Conservation (phyloP, 352 stramenopile species). For the Globisporangium okanoganense region DNA sequence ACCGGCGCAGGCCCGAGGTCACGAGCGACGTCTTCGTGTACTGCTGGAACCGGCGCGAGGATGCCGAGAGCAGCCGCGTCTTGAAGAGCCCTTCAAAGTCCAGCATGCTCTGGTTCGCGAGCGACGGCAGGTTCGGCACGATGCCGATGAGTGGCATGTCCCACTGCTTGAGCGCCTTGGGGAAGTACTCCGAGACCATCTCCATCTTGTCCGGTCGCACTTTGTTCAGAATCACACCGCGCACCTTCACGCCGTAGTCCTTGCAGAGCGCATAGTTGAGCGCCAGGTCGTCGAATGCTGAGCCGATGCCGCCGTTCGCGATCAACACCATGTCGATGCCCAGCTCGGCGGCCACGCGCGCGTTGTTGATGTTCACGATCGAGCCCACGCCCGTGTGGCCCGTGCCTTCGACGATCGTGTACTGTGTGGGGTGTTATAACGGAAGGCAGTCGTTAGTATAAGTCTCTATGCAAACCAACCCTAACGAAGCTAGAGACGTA, state of each 20-base stretch:
- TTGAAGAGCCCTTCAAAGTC: conserved; percentile 89
- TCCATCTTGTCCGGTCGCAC: conserved; percentile 77
- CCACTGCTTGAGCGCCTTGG: conserved; percentile 79
- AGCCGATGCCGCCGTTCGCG: conserved; percentile 95
- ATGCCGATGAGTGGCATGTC: conserved; percentile 78
- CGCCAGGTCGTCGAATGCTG: conserved; percentile 91
- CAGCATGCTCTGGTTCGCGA: conserved; percentile 82
- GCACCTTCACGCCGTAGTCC: conserved; percentile 90
- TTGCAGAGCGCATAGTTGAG: conserved; percentile 93
- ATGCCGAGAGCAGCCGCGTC: conserved; percentile 53
- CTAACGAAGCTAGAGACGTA: conserved; percentile 14
- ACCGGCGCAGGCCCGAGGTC: conserved; percentile 79
- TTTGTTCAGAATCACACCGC: conserved; percentile 97
- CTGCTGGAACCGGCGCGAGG: conserved; percentile 63
- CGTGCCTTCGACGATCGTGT: conserved; percentile 80
- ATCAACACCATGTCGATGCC: conserved; percentile 94
- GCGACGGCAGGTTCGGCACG: conserved; percentile 72
- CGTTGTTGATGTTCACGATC: conserved; percentile 96
- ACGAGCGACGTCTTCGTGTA: conserved; percentile 80
- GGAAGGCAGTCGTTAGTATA: not conserved
- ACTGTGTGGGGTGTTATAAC: conserved; percentile 30
- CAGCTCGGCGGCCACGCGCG: conserved; percentile 89
- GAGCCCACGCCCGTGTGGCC: conserved; percentile 95
- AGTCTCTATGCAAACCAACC: not conserved
- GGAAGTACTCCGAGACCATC: conserved; percentile 87